A percentile compares a stretch with the other conserved stretches of the same genome.
These are phyloP conservation scores for Eremothecium sinecaudum DNA, from an alignment of 1,139 yeast genomes.

Conservation along the genomic window DNA sequence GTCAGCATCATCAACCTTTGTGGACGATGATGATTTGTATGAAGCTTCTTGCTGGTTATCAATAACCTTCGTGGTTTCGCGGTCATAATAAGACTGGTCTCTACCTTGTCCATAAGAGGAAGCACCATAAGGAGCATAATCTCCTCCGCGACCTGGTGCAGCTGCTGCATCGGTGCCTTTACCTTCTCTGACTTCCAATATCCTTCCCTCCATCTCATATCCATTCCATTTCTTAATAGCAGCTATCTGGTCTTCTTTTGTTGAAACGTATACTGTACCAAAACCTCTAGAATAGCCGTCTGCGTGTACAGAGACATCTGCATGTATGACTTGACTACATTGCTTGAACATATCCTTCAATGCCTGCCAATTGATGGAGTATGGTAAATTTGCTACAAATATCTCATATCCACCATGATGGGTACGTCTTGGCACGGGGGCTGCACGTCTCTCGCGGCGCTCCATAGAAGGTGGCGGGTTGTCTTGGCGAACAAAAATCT, in stretches of 20 bases:
- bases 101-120: background rate
- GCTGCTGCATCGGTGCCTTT: conserved; percentile 6
- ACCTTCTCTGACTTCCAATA: conserved; percentile 62
- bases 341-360: conserved; percentile 75
- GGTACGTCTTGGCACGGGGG: conserved; percentile 14
- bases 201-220: conserved; percentile 60
- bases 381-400: conserved; percentile 78
- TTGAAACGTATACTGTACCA: conserved; percentile 63
- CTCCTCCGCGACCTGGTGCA: background rate
- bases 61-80: background rate
- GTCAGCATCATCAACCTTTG: background rate
- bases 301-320: conserved; percentile 62
- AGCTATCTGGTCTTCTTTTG: conserved; percentile 49
- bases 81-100: too few species aligned
- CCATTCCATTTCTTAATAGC: conserved; percentile 61
- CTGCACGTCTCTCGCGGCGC: conserved; percentile 13
- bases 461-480: conserved; percentile 56
- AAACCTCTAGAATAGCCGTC: conserved; percentile 79
- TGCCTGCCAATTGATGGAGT: conserved; percentile 71
- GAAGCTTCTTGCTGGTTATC: background rate
- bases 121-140: background rate
- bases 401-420: conserved; percentile 48
- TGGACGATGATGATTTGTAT: background rate
- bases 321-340: conserved; percentile 68
- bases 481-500: conserved; percentile 84